Evolutionary conservation across 352 stramenopile genomes (phyloP).

Genomic region (Blastocystis sp.): DNA sequence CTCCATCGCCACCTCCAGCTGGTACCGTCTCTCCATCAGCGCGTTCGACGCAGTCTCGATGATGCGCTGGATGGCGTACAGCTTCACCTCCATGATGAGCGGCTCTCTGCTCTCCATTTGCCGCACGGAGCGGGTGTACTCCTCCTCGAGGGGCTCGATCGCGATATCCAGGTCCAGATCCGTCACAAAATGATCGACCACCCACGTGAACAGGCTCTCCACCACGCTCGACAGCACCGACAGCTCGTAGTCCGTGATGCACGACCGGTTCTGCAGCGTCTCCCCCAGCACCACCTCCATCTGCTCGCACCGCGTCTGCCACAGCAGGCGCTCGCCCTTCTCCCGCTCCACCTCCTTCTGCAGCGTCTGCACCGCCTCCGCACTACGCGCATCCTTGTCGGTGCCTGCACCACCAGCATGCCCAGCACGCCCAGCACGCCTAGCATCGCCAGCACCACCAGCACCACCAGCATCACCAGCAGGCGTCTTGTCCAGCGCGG

Average conservation of each 20-base stretch:
- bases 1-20: slow-evolving; percentile 32
- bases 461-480: not conserved
- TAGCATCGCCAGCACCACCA: no score
- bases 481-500: not conserved
- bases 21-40: slow-evolving; percentile 25
- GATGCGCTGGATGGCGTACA: slow-evolving; percentile 27
- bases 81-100: slow-evolving; percentile 27
- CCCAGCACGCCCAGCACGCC: no score
- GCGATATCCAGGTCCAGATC: slow-evolving; percentile 32
- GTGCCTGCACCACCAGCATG: no score
- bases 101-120: slow-evolving; percentile 30
- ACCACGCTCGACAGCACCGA: not conserved
- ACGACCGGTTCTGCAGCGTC: not conserved
- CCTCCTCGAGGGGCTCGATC: slow-evolving; percentile 25
- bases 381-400: not conserved
- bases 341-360: not conserved
- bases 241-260: slow-evolving; percentile 38
- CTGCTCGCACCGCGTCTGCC: slow-evolving; percentile 13
- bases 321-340: not conserved
- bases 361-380: not conserved
- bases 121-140: slow-evolving; percentile 11
- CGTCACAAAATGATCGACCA: slow-evolving; percentile 7
- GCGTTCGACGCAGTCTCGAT: not conserved
- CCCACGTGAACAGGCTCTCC: slow-evolving; percentile 1
- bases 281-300: slow-evolving; percentile 11